phyloP scores from a whole-genome alignment of 306 rosid genomes.

The Prunus padus region DNA sequence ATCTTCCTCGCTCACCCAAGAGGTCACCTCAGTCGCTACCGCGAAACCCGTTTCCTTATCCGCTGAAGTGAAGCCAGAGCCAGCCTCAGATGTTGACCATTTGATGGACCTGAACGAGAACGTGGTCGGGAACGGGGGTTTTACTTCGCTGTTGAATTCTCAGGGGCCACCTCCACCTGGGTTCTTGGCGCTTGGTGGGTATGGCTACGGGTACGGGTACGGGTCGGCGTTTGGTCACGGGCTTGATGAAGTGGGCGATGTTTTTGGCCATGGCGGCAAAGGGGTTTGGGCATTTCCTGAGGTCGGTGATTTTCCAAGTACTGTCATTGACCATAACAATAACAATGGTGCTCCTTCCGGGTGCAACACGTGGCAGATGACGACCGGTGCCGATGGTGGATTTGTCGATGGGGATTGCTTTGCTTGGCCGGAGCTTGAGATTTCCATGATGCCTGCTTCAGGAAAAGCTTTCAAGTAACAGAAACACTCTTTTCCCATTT shows the following conservation, averaged over 20 bases:
- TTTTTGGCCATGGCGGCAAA: conserved; percentile 26
- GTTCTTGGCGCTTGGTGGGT: conserved; percentile 37
- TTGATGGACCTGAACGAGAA: neutral
- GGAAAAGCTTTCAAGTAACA: conserved; percentile 28
- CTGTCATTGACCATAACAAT: neutral
- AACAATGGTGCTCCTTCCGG: neutral
- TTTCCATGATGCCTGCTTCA: conserved; percentile 23
- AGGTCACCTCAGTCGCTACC: neutral
- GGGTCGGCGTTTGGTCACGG: conserved; percentile 18
- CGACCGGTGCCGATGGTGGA: conserved; percentile 25
- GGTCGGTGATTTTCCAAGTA: conserved; percentile 15
- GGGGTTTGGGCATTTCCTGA: conserved; percentile 35
- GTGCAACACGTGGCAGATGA: conserved; percentile 47
- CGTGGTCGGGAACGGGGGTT: conserved; percentile 1
- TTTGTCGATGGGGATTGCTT: conserved; percentile 32
- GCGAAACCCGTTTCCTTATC: conserved; percentile 8
- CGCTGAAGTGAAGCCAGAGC: conserved; percentile 5
- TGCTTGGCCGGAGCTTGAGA: conserved; percentile 42
- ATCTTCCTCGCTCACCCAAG: conserved; percentile 26
- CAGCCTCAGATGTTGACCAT: conserved; percentile 4
- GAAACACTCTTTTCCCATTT: neutral
- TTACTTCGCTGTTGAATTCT: conserved; percentile 28
- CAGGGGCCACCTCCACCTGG: conserved; percentile 20
- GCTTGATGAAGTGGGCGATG: conserved; percentile 35
- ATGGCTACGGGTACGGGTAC: conserved; percentile 32